Evolutionary conservation across 768 basidiomycete genomes (phyloP).

Genomic region (Megacollybia marginata): DNA sequence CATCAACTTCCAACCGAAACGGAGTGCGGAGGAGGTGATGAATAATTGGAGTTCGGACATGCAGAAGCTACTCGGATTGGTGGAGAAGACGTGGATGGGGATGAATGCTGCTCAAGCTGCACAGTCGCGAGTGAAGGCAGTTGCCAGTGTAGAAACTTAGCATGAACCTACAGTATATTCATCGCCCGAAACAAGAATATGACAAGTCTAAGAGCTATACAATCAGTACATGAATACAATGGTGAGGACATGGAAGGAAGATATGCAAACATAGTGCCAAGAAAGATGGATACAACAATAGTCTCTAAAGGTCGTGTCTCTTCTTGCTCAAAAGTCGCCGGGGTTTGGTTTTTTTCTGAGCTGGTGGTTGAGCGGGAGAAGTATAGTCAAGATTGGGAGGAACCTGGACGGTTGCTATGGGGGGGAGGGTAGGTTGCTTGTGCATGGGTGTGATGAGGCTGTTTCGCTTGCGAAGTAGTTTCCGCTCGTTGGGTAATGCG

Average conservation of each 20-base stretch:
- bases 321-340: constrained; percentile 39
- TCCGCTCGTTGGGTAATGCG: constrained; percentile 9
- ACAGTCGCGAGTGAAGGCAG: constrained; percentile 50
- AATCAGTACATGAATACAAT: not conserved
- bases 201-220: not conserved
- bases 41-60: constrained; percentile 99
- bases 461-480: constrained; percentile 18
- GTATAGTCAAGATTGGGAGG: not conserved
- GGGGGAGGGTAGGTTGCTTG: not conserved
- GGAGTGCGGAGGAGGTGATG: constrained; percentile 86
- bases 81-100: constrained; percentile 99
- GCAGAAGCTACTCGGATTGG: constrained; percentile 81
- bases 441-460: constrained; percentile 6
- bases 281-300: not conserved
- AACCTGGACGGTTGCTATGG: not conserved
- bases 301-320: constrained; percentile 23
- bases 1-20: constrained; percentile 79
- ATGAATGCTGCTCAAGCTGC: constrained; percentile 88
- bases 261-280: not conserved
- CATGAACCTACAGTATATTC: not conserved
- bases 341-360: constrained; percentile 17
- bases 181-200: not conserved
- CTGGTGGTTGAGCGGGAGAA: not conserved
- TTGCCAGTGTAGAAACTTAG: not conserved
- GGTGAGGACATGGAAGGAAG: not conserved